Evolutionary conservation across 139 green algal species (phyloP), one percentile per base, ranked within the genome.

Genomic region (Chlorella sp.): DNA sequence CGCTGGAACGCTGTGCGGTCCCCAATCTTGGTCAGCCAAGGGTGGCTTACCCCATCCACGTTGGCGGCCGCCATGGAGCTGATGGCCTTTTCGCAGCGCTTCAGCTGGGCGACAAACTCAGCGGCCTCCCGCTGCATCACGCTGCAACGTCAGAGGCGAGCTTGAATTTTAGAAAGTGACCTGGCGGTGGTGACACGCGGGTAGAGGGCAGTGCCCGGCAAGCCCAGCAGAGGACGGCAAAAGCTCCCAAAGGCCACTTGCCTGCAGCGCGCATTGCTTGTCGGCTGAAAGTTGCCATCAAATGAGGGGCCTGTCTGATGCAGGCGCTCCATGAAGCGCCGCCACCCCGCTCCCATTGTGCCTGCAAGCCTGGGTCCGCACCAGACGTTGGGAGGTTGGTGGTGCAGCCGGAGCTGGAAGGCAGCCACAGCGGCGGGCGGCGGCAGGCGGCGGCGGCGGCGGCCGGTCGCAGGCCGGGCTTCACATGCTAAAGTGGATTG

Each of bases 71-170:
- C 90, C 84, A 95, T 86, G 26, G 67, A 80, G 3, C 84, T 85
- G 26, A 96, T 88, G 73, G 96, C 93, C 51, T 90, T 92, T 88
- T 97, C 92, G n/a, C 95, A 87, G 17, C 82, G 68, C 64, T 83
- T 84, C 72, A 97, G 83, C 58, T 93, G 90, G 36, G 75, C 54
- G 2, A 90, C 88, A 85, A 97, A 97, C 0, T 91, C 79, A 0
- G 90, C 91, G 32, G 93, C 92, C 80, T 97, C 93, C 36, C n/a
- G 38, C 41, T 74, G 77, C 60, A 73, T 73, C 24, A 30, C 26
- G 28, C 28, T 58, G 74, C 65, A 44, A n/a, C 43, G 32, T 28
- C 65, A 73, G 65, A 3, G 24, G 60, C 28, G 20, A 30, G 13
- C 56, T 65, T 6, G 16, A 3, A n/a, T 3, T 24, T 32, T 20